Base-by-base conservation (phyloP, 352 stramenopile genomes). In the Phytophthora litchii region DNA sequence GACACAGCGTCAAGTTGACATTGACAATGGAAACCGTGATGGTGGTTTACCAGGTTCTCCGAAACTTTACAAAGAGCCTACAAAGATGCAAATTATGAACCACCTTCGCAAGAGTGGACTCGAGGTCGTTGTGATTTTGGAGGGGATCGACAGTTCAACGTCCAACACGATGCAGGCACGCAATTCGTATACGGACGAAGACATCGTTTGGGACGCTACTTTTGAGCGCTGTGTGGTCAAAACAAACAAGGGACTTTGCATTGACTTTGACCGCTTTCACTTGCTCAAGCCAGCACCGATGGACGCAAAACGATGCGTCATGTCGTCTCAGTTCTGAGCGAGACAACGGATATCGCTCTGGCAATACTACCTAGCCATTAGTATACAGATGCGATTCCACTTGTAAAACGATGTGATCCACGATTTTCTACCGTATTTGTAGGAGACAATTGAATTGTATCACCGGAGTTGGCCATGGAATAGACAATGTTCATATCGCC, bases 251-350 rank as follows among this genome's bases (percentile, higher is more conserved):
- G 78, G 83, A 23, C 60, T 89, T 3, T 69, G 78, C 43, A 88
- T 95, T 57, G 78, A 95, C 70, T 95, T 94, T 48, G 75, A 93
- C 55, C 83, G 80, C 52, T 95, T 95, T 61, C 86, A 95, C 51
- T 32, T 79, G 49, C 67, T 95, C 13, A 77, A 80, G 32, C 78
- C 82, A 4, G 86, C 80, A 35, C 82, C 82, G 7, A 60, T 88
- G 27, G 78, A 92, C 46, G 65, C 80, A 12, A 70, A 74, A 25
- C 54, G 48, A 9, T 78, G 70, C 12, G 70, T 66, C 27, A 78
- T 78, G 70, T 19, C 70, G n/a, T 78, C 66, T 9, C 69, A 77
- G 43, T 77, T 74, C 43, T 77, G 29, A 74, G 5, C 23, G 23
- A 27, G n/a, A n/a, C n/a, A n/a, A n/a, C n/a, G n/a, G n/a, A n/a